Evolutionary conservation across 2,329 filamentous ascomycete genomes (phyloP).

Genomic region (Fusarium euwallaceae): DNA sequence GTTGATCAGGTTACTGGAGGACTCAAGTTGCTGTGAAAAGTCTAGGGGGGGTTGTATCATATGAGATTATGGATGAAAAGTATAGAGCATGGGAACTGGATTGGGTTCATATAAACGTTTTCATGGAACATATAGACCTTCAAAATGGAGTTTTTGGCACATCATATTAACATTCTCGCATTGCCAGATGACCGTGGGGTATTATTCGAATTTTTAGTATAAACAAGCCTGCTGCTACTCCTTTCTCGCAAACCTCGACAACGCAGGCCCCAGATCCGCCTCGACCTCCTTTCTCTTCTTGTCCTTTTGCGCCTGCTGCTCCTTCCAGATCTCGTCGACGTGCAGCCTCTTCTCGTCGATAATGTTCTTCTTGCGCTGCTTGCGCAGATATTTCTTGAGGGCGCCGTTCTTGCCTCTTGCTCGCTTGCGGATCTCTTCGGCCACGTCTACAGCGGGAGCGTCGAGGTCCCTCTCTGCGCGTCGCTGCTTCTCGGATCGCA

Average conservation of each 20-base stretch:
- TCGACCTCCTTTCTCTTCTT: constrained; percentile 73
- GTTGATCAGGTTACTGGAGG: constrained; percentile 89
- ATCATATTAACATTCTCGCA: constrained; percentile 2
- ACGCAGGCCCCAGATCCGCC: constrained; percentile 84
- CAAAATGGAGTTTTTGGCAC: constrained; percentile 19
- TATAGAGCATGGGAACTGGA: constrained; percentile 22
- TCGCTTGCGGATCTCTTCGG: constrained; percentile 77
- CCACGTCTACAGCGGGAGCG: constrained; percentile 67
- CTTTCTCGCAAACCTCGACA: constrained; percentile 87
- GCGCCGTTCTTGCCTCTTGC: constrained; percentile 92
- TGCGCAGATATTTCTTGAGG: constrained; percentile 87
- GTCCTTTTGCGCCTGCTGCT: constrained; percentile 76
- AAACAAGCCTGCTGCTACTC: constrained; percentile 54
- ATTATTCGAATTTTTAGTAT: constrained; percentile 43
- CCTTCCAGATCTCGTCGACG: constrained; percentile 85
- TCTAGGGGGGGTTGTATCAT: constrained; percentile 1
- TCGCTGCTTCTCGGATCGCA: constrained; percentile 82
- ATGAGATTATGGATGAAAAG: constrained; percentile 12
- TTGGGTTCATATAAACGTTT: constrained; percentile 27
- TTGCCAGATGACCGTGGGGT: constrained; percentile 25
- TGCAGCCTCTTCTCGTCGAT: constrained; percentile 94
- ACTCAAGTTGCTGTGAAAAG: constrained; percentile 80
- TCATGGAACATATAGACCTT: constrained; percentile 26
- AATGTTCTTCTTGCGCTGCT: constrained; percentile 92
- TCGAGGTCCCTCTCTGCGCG: constrained; percentile 85